A percentile compares a stretch with the other conserved stretches of the same genome.
phyloP scores from a whole-genome alignment of 495 filamentous ascomycete species.

The Talaromyces trachyspermus region DNA sequence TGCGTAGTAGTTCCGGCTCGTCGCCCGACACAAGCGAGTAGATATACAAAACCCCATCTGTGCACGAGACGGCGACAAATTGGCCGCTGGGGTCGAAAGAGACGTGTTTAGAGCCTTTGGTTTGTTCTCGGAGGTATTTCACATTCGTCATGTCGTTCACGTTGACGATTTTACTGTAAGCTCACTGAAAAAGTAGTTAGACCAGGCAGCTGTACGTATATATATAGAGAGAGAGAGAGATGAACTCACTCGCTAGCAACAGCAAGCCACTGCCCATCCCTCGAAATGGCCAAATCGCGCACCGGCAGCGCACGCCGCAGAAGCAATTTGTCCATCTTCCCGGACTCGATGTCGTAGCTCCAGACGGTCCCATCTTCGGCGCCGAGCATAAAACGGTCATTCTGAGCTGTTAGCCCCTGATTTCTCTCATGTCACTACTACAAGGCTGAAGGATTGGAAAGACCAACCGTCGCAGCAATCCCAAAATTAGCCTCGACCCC shows the following conservation, averaged over 20 bases:
- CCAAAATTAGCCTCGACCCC: slow-evolving; percentile 72
- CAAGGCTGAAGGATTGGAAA: background rate
- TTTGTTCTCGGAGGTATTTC: slow-evolving; percentile 70
- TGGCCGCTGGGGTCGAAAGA: slow-evolving; percentile 78
- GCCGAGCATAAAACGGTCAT: slow-evolving; percentile 78
- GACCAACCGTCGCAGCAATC: slow-evolving; percentile 62
- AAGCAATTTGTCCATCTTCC: slow-evolving; percentile 69
- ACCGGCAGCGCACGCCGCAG: slow-evolving; percentile 76
- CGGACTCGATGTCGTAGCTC: slow-evolving; percentile 71
- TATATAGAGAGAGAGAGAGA: background rate
- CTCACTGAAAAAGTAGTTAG: slow-evolving; percentile 44
- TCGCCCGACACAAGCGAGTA: slow-evolving; percentile 80
- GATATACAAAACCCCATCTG: slow-evolving; percentile 79
- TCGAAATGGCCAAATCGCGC: slow-evolving; percentile 76
- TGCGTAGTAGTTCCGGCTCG: slow-evolving; percentile 70
- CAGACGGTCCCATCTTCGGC: slow-evolving; percentile 91
- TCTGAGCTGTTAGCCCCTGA: slow-evolving; percentile 48
- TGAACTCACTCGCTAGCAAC: slow-evolving; percentile 82
- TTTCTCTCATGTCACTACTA: slow-evolving; percentile 1
- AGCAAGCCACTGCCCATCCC: slow-evolving; percentile 79
- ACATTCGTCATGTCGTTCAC: slow-evolving; percentile 67
- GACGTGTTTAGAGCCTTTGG: slow-evolving; percentile 80
- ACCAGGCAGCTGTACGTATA: background rate
- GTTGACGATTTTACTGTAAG: slow-evolving; percentile 83
- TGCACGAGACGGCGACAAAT: slow-evolving; percentile 73